Evolutionary conservation across 805 yeast species (phyloP), one percentile per base, ranked within the genome.

Genomic region (Kodamaea kakaduensis): DNA sequence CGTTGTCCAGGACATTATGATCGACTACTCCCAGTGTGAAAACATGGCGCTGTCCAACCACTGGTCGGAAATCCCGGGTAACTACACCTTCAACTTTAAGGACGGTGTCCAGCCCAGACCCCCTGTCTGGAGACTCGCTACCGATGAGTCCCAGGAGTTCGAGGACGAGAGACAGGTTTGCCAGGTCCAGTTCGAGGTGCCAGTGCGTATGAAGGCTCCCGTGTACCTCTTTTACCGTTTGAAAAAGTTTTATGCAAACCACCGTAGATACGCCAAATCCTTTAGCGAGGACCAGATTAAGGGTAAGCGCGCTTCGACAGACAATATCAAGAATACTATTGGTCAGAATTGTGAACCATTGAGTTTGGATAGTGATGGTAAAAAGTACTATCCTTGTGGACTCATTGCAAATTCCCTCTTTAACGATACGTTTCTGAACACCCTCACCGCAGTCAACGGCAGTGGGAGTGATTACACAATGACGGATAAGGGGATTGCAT

Each of bases 381-480:
- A 60, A 58, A 72, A 64, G 34, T 71, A 72, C 42, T 84, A 84
- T 51, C 95, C 95, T 9, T 84, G 95, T 59, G 95, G 95, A 1
- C 64, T 84, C 41, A 84, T 84, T 51, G 93, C 95, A 12, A 84
- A 84, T 55, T 75, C 89, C 7, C 47, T 82, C 47, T 84, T 84
- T 61, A 84, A 84, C 56, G 95, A 84, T 50, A 82, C 93, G 0
- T 81, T 43, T 36, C 24, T 49, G 12, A 31, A 48, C 8, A 56
- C 68, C 3, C 53, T 67, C 17, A 32, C 18, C 5, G 68, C 58
- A 2, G 70, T 60, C 10, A 67, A 67, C 41, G 70, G 69, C 7
- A 14, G 44, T 2, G 31, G 41, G 1, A 10, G 28, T 4, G 58
- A 59, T 42, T 66, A 58, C 41, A 29, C 39, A 17, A 51, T 67